A percentile compares a stretch with the other conserved stretches of the same genome.
Evolutionary conservation across 2,329 filamentous ascomycete genomes (phyloP).

Genomic region (Apiospora pterosperma): DNA sequence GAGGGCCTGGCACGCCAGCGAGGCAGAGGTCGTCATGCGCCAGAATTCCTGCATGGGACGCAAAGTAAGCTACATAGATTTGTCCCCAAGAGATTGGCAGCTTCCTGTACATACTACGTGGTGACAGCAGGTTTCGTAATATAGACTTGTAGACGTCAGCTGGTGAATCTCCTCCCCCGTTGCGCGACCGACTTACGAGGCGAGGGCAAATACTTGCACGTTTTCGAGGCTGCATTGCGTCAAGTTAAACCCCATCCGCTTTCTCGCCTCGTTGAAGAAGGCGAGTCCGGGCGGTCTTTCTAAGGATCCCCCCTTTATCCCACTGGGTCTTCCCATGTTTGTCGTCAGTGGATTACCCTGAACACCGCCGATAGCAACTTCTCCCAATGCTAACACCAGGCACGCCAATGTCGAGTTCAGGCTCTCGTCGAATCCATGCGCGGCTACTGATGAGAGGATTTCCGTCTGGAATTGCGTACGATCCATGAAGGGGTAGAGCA

Average conservation of each 20-base stretch:
- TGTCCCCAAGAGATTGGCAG: conserved; percentile 9
- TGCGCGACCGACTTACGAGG: conserved; percentile 39
- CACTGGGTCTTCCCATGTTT: conserved; percentile 32
- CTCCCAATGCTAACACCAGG: conserved; percentile 56
- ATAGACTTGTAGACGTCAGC: conserved; percentile 35
- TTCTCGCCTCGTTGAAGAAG: conserved; percentile 60
- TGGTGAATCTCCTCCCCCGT: not conserved
- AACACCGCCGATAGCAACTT: conserved; percentile 50
- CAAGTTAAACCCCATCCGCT: conserved; percentile 54
- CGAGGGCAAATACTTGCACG: conserved; percentile 54
- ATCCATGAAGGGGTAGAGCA: conserved; percentile 56
- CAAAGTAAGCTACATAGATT: not conserved
- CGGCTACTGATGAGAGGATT: conserved; percentile 41
- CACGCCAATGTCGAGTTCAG: conserved; percentile 49
- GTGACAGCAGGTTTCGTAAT: conserved; percentile 49
- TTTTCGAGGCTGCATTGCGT: conserved; percentile 55
- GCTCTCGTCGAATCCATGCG: conserved; percentile 47
- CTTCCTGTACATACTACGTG: conserved; percentile 40
- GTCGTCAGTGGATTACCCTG: conserved; percentile 43
- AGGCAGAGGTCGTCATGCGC: conserved; percentile 54
- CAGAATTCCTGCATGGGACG: conserved; percentile 51
- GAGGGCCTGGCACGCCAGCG: conserved; percentile 53
- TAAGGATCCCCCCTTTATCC: conserved; percentile 47
- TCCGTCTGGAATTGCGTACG: conserved; percentile 49
- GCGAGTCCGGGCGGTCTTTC: conserved; percentile 52